A percentile compares a stretch with the other conserved stretches of the same genome.
phyloP scores from a whole-genome alignment of 2,329 filamentous ascomycete genomes.

The Byssoonygena ceratinophila region DNA sequence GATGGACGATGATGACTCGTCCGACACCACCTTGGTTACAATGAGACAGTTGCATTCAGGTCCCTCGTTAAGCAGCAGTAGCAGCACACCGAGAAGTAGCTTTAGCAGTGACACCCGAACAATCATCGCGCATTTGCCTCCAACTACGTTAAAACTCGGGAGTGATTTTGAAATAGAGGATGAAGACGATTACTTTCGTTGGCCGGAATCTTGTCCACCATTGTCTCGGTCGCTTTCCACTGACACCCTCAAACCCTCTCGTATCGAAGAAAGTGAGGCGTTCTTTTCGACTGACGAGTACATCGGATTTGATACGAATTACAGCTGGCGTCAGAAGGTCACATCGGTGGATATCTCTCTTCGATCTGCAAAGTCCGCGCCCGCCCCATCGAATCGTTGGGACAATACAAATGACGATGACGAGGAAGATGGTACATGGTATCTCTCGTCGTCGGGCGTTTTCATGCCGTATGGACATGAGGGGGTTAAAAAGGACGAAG shows the following conservation, averaged over 20 bases:
- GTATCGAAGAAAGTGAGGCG: neutral
- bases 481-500: neutral
- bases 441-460: slow-evolving; percentile 12
- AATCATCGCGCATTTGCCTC: slow-evolving; percentile 68
- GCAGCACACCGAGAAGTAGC: slow-evolving; percentile 47
- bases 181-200: neutral
- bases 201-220: neutral
- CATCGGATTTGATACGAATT: slow-evolving; percentile 2
- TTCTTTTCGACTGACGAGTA: neutral
- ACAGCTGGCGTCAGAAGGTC: slow-evolving; percentile 2
- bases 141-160: slow-evolving; percentile 71
- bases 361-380: no score
- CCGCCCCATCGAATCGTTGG: no score
- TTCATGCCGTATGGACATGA: slow-evolving; percentile 14
- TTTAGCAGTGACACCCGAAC: slow-evolving; percentile 62
- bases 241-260: neutral
- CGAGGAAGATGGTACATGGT: slow-evolving; percentile 1
- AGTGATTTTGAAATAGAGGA: slow-evolving; percentile 10
- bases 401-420: no score
- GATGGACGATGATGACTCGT: slow-evolving; percentile 50
- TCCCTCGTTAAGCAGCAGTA: slow-evolving; percentile 39
- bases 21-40: slow-evolving; percentile 69
- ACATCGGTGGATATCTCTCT: slow-evolving; percentile 8
- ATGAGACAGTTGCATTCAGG: slow-evolving; percentile 57
- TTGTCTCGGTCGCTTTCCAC: slow-evolving; percentile 10